These are phyloP conservation scores for Venturia pyrina DNA, from an alignment of 2,329 filamentous ascomycete genomes.

Conservation along the genomic window DNA sequence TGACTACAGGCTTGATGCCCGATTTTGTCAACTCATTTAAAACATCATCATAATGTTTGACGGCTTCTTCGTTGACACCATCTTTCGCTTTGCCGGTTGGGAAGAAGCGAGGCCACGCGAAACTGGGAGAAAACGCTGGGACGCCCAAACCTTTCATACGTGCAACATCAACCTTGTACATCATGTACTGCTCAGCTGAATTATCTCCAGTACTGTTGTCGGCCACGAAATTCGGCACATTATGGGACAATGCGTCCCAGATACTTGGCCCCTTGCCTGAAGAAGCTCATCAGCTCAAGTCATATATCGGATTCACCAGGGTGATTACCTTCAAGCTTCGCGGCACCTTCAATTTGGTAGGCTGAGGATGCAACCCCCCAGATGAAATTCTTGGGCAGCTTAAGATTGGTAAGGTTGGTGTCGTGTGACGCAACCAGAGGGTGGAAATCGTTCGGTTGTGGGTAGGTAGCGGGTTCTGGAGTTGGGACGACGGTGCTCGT, in stretches of 20 bases:
- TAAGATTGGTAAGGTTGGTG: conserved; percentile 23
- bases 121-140: conserved; percentile 25
- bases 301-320: neutral
- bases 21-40: conserved; percentile 21
- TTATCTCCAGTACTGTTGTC: conserved; percentile 34
- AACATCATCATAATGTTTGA: conserved; percentile 31
- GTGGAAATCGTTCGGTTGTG: conserved; percentile 31
- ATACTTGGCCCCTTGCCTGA: conserved; percentile 29
- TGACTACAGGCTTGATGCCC: conserved; percentile 27
- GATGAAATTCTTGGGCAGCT: conserved; percentile 33
- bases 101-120: conserved; percentile 31
- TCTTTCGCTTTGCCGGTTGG: conserved; percentile 23
- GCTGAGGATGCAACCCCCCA: conserved; percentile 32
- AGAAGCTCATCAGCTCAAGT: neutral
- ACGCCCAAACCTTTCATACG: conserved; percentile 26
- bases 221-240: conserved; percentile 29
- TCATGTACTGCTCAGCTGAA: conserved; percentile 31
- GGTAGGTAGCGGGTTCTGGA: conserved; percentile 30
- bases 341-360: conserved; percentile 36
- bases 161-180: conserved; percentile 35
- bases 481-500: conserved; percentile 31
- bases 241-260: conserved; percentile 35
- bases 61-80: conserved; percentile 26
- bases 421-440: conserved; percentile 30
- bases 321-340: conserved; percentile 27